Conservation (phyloP, 73 alveolate genomes). For the Tetrahymena malaccensis region DNA sequence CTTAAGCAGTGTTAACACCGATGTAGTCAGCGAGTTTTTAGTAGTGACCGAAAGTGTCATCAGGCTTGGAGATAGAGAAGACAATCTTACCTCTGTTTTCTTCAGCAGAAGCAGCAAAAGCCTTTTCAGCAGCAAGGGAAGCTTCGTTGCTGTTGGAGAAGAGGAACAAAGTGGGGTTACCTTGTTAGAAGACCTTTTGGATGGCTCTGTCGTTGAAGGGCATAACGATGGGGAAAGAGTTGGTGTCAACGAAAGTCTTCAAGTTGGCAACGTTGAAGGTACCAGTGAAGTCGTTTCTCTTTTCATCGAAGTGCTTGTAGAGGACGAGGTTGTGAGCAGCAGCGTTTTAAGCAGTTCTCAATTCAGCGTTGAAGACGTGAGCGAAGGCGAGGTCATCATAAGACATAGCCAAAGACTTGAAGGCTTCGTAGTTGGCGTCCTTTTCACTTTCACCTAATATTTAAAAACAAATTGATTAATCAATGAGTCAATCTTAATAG, state of each 20-base stretch:
- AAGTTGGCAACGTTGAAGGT: slow-evolving; percentile 49
- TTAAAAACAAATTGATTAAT: not conserved
- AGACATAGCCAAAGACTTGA: slow-evolving; percentile 55
- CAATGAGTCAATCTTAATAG: not conserved
- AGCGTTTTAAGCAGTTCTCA: slow-evolving; percentile 41
- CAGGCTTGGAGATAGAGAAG: slow-evolving; percentile 62
- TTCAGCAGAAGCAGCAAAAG: slow-evolving; percentile 64
- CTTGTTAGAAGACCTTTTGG: slow-evolving; percentile 73
- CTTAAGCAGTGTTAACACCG: slow-evolving; percentile 55
- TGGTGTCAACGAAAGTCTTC: slow-evolving; percentile 49
- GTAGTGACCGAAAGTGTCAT: slow-evolving; percentile 60
- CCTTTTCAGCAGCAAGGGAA: slow-evolving; percentile 46
- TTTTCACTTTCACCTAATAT: slow-evolving; percentile 44
- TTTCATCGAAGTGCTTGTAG: slow-evolving; percentile 74
- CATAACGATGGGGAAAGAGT: slow-evolving; percentile 75
- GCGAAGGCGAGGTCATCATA: slow-evolving; percentile 72
- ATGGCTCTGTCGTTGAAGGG: slow-evolving; percentile 80
- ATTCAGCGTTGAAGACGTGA: slow-evolving; percentile 48
- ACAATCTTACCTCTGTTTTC: slow-evolving; percentile 59
- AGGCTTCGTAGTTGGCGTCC: slow-evolving; percentile 51
- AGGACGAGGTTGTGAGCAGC: slow-evolving; percentile 52
- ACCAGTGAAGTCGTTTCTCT: slow-evolving; percentile 53
- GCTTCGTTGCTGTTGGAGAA: slow-evolving; percentile 66
- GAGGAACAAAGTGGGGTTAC: slow-evolving; percentile 75
- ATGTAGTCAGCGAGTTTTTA: slow-evolving; percentile 77